phyloP scores from a whole-genome alignment of 2,329 filamentous ascomycete species.

The Fusarium gaditjirri region DNA sequence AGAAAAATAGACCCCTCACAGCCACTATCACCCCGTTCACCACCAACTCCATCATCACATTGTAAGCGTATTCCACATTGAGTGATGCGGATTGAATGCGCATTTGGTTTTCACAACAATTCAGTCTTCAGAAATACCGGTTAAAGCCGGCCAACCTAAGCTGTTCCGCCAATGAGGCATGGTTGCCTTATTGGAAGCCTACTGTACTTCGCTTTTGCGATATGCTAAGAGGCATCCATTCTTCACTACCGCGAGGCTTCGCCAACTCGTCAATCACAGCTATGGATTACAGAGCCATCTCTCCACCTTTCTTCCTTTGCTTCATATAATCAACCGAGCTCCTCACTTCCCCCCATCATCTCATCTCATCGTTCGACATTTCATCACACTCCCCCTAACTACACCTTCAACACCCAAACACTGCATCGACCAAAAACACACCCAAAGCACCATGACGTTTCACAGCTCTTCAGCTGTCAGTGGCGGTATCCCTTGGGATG shows the following conservation, averaged over 20 bases:
- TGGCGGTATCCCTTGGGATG: constrained; percentile 28
- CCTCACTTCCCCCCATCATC: not conserved
- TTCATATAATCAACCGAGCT: not conserved
- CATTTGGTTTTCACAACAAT: not conserved
- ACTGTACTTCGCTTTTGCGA: constrained; percentile 27
- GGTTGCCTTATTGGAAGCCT: not conserved
- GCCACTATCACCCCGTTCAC: constrained; percentile 12
- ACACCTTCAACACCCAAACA: not conserved
- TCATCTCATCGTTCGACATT: not conserved
- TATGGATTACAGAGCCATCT: constrained; percentile 4
- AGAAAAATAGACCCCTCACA: constrained; percentile 17
- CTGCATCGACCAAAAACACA: not conserved
- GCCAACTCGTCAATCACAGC: not conserved
- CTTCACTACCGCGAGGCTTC: not conserved
- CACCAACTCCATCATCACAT: constrained; percentile 3
- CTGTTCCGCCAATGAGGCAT: not conserved
- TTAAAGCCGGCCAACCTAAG: not conserved
- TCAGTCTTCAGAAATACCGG: not conserved
- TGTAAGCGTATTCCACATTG: not conserved
- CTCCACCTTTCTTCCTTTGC: not conserved
- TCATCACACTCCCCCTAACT: not conserved
- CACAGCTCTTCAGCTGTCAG: not conserved
- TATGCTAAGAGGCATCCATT: constrained; percentile 3
- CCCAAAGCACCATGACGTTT: not conserved
- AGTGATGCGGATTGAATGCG: not conserved